phyloP scores from a whole-genome alignment of 2,329 filamentous ascomycete species.

The Neopestalotiopsis sp. region DNA sequence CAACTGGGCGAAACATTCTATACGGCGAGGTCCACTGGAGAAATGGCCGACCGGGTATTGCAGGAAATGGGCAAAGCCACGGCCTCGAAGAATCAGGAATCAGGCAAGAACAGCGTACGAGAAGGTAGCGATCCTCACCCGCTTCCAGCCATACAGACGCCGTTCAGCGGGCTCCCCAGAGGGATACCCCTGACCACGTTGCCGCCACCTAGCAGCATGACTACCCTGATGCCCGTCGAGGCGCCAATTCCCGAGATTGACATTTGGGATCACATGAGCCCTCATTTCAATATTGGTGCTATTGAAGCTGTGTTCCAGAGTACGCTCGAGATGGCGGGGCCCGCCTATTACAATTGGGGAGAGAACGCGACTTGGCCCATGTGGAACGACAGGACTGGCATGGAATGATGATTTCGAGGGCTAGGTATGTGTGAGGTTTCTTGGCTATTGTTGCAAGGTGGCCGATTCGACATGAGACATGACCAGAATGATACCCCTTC shows the following conservation, averaged over 20 bases:
- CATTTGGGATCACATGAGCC: slow-evolving; percentile 60
- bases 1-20: slow-evolving; percentile 62
- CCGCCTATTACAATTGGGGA: slow-evolving; percentile 52
- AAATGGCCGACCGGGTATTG: slow-evolving; percentile 59
- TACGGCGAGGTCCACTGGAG: slow-evolving; percentile 59
- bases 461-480: slow-evolving; percentile 2
- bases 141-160: slow-evolving; percentile 15
- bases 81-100: slow-evolving; percentile 46
- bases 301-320: slow-evolving; percentile 60
- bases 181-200: background rate
- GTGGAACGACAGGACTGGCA: background rate
- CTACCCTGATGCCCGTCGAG: slow-evolving; percentile 40
- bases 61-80: slow-evolving; percentile 61
- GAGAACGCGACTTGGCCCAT: slow-evolving; percentile 21
- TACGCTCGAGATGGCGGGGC: slow-evolving; percentile 54
- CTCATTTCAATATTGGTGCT: slow-evolving; percentile 57
- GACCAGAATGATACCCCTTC: slow-evolving; percentile 4
- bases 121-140: slow-evolving; percentile 27
- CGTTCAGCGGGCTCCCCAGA: background rate
- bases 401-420: background rate
- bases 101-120: slow-evolving; percentile 23
- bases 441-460: background rate
- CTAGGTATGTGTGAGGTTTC: background rate
- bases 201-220: slow-evolving; percentile 17
- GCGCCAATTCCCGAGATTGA: slow-evolving; percentile 55